Evolutionary conservation across 306 rosid genomes (phyloP).

Genomic region (Potentilla sterilis): DNA sequence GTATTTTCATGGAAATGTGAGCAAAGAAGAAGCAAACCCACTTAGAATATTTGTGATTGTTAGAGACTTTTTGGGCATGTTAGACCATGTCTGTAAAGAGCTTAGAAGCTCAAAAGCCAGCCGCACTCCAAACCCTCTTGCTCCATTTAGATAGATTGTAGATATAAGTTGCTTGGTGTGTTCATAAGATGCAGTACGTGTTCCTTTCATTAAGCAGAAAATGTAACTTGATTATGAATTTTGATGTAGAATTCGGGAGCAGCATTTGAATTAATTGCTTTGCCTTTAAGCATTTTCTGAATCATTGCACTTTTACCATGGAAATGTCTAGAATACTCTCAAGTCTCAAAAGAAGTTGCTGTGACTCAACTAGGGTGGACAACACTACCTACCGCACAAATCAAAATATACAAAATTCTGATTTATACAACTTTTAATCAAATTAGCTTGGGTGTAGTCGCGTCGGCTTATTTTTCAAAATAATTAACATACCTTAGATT

Average conservation of each 20-base stretch:
- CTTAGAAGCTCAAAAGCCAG: constrained; percentile 56
- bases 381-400: neutral
- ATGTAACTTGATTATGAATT: neutral
- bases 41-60: constrained; percentile 88
- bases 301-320: neutral
- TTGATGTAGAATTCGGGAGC: constrained; percentile 9
- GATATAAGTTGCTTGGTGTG: constrained; percentile 23
- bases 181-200: constrained; percentile 6
- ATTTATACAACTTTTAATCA: too few species aligned
- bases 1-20: constrained; percentile 87
- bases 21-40: constrained; percentile 77
- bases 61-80: constrained; percentile 85
- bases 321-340: neutral
- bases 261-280: neutral
- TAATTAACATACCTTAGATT: too few species aligned
- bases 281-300: neutral
- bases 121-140: constrained; percentile 67
- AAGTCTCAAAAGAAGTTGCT: neutral
- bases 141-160: constrained; percentile 63
- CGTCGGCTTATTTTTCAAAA: too few species aligned
- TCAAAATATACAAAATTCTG: neutral
- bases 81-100: constrained; percentile 90
- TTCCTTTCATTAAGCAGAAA: neutral
- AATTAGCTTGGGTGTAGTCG: too few species aligned
- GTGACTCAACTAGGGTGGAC: neutral